Base-by-base conservation (phyloP, 1,284 basidiomycete genomes). In the Pseudozyma hubeiensis region DNA sequence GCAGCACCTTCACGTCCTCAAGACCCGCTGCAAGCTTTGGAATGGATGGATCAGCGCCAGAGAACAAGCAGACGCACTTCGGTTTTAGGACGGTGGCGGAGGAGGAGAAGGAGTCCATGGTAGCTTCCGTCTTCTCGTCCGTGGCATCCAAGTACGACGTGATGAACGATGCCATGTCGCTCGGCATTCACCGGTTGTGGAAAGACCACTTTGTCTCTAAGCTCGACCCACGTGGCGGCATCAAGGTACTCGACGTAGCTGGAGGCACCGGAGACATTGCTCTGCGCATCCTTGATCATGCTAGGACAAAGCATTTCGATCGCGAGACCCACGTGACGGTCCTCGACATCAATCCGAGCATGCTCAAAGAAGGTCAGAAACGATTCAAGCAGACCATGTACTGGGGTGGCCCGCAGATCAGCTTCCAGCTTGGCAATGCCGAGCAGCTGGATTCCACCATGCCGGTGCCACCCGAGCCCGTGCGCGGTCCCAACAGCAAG, bases 161-260 rank as follows among this genome's bases (percentile, higher is more conserved):
- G 44, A 97, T 99, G 95, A 99, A 99, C 88, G 97, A 99, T 84
- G 93, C 94, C 30, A 93, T 96, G 87, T 99, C 96, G 6, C 86
- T 98, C 64, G 97, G 97, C 35, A 91, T 99, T 30, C 97, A 99
- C 84, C 89, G 97, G 47, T 87, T 99, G 31, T 99, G 97, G 97
- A 99, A 99, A 86, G 94, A 98, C 85, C 89, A 90, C 45, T 94
- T 93, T 84, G 92, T 99, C 13, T 64, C 71, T 43, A 88, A 90
- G 7, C 87, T 99, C 65, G 89, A 91, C 77, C 96, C 96, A 0
- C 85, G 86, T 51, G 89, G 88, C 16, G 85, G 84, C 11, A 83
- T 86, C 54, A 77, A 86, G 73, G 97, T 94, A 84, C 90, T 99
- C 56, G 97, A 99, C 84, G 93, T 99, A 34, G 97, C 96, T 0